Evolutionary conservation across 805 yeast species (phyloP).

Genomic region (Ogataea philodendri): DNA sequence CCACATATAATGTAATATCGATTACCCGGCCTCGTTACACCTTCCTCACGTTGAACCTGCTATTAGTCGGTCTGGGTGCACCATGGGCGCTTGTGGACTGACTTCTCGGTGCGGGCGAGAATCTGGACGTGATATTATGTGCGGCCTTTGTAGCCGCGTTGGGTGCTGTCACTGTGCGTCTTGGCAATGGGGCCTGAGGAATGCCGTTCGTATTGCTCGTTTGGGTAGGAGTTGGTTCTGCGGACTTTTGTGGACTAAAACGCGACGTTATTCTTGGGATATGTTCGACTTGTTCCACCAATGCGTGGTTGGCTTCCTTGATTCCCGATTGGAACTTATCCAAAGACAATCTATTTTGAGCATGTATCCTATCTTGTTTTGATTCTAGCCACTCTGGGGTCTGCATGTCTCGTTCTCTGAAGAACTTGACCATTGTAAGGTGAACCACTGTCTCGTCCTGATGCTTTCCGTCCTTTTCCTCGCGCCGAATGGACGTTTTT

Average conservation of each 20-base stretch:
- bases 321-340: constrained; percentile 16
- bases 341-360: constrained; percentile 9
- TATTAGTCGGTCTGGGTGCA: constrained; percentile 3
- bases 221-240: constrained; percentile 4
- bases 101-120: constrained; percentile 7
- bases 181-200: constrained; percentile 15
- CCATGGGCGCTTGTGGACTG: constrained; percentile 4
- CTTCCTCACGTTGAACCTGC: constrained; percentile 14
- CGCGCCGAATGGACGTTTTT: constrained; percentile 26
- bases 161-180: constrained; percentile 6
- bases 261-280: constrained; percentile 16
- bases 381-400: constrained; percentile 33
- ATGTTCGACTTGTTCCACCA: constrained; percentile 19
- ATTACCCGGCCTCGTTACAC: constrained; percentile 10
- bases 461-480: constrained; percentile 35
- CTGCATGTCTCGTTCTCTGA: constrained; percentile 19
- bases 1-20: constrained; percentile 3
- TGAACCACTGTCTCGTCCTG: constrained; percentile 36
- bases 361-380: background rate
- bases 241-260: constrained; percentile 11
- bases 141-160: constrained; percentile 4
- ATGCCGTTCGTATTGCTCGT: constrained; percentile 1
- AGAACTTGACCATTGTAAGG: constrained; percentile 31
- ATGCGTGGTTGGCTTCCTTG: constrained; percentile 10
- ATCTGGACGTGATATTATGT: constrained; percentile 15